phyloP scores from a whole-genome alignment of 2,329 filamentous ascomycete genomes.

The Ophiostoma piceae region DNA sequence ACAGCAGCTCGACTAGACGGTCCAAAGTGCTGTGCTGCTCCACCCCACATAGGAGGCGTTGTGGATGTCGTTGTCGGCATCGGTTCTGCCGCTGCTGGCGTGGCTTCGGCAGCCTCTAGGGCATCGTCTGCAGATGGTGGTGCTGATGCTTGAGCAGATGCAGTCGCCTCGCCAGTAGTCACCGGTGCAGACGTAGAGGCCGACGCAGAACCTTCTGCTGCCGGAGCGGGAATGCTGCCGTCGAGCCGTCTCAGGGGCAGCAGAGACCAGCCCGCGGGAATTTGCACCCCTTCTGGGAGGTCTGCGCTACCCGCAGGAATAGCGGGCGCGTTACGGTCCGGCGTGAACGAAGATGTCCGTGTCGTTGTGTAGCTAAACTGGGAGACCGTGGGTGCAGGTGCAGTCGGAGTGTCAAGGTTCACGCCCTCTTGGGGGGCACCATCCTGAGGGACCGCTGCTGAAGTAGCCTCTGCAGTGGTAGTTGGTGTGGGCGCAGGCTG shows the following conservation, averaged over 20 bases:
- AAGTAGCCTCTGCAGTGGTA: not conserved
- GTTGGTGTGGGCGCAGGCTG: conserved; percentile 7
- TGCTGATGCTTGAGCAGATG: not conserved
- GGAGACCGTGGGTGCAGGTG: conserved; percentile 28
- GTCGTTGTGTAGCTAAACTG: conserved; percentile 30
- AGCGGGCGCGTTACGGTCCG: conserved; percentile 36
- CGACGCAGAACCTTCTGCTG: not conserved
- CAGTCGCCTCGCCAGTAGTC: not conserved
- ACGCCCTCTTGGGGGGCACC: not conserved
- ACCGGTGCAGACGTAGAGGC: not conserved
- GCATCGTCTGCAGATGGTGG: not conserved
- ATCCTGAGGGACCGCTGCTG: not conserved
- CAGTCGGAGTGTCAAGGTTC: not conserved
- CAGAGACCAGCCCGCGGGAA: conserved; percentile 61
- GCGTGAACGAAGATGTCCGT: conserved; percentile 38
- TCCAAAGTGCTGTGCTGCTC: conserved; percentile 45
- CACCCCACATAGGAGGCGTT: conserved; percentile 45
- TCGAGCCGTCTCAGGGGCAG: conserved; percentile 42
- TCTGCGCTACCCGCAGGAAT: conserved; percentile 58
- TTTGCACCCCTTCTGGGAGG: conserved; percentile 57
- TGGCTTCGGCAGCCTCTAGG: not conserved
- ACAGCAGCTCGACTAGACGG: not conserved
- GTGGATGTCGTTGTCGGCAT: not conserved
- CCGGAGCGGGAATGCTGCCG: not conserved
- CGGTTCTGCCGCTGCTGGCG: not conserved